A percentile compares a stretch with the other conserved stretches of the same genome.
Evolutionary conservation across 148 eudicot species (phyloP).

Genomic region (Pharnaceum exiguum): DNA sequence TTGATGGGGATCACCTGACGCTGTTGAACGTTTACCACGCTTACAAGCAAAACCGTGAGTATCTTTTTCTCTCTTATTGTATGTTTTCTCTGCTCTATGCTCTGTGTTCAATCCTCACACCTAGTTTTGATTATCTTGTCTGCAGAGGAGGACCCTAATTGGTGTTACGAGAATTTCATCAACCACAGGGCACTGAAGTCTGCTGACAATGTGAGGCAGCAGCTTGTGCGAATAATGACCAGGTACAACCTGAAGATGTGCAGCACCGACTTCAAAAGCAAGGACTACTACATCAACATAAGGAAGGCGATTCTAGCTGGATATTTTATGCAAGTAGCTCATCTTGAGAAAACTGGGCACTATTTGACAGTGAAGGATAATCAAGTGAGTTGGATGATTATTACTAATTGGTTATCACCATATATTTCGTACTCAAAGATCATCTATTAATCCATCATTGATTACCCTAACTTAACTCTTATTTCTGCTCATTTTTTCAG

Average conservation of each 20-base stretch:
- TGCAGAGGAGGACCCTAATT: conserved; percentile 80
- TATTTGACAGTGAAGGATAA: conserved; percentile 95
- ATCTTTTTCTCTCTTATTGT: neutral
- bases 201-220: conserved; percentile 97
- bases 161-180: conserved; percentile 95
- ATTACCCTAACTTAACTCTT: neutral
- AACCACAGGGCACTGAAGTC: conserved; percentile 74
- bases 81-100: neutral
- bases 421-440: too few species aligned
- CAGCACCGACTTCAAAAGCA: conserved; percentile 94
- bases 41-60: conserved; percentile 93
- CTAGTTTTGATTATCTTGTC: neutral
- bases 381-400: conserved; percentile 46
- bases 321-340: conserved; percentile 99
- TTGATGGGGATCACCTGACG: conserved; percentile 95
- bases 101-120: neutral
- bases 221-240: conserved; percentile 83
- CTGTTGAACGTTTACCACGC: conserved; percentile 96
- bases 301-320: conserved; percentile 98
- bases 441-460: neutral
- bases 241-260: conserved; percentile 82
- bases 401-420: neutral
- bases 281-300: conserved; percentile 89
- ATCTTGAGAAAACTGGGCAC: conserved; percentile 83
- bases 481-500: conserved; percentile 27